phyloP scores from a whole-genome alignment of 257 asterid genomes.

The Misopates orontium region DNA sequence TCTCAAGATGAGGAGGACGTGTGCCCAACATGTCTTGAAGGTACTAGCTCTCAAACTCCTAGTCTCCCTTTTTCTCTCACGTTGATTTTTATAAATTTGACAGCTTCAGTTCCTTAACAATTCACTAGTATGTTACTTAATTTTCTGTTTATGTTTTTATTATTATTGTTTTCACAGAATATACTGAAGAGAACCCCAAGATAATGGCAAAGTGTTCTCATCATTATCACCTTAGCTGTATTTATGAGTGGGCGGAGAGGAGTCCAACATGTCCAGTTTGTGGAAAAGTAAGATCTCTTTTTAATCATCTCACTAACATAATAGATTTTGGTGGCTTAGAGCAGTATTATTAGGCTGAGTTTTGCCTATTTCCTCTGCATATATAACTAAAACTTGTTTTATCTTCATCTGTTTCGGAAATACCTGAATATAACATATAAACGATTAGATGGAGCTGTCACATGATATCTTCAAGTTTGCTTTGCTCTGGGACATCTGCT shows the following conservation, averaged over 20 bases:
- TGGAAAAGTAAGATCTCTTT: slow-evolving; percentile 41
- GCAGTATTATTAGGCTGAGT: neutral
- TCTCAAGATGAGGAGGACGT: slow-evolving; percentile 44
- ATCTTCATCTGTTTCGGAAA: no score
- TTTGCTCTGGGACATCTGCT: no score
- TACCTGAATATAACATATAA: no score
- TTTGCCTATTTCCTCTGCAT: no score
- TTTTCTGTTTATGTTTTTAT: neutral
- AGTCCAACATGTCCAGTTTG: slow-evolving; percentile 60
- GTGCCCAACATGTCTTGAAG: slow-evolving; percentile 76
- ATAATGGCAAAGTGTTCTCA: slow-evolving; percentile 50
- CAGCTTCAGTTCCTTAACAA: neutral
- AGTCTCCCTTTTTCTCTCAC: neutral
- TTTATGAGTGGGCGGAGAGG: slow-evolving; percentile 78
- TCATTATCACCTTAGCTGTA: slow-evolving; percentile 70
- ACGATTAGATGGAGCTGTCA: no score
- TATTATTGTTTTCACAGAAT: slow-evolving; percentile 36
- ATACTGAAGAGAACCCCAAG: slow-evolving; percentile 57
- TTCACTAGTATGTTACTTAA: neutral
- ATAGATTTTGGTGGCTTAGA: neutral
- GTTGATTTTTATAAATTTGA: no score
- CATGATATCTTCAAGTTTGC: no score
- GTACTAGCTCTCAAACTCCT: slow-evolving; percentile 26
- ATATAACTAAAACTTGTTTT: no score
- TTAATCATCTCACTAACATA: neutral